These are phyloP conservation scores for Metarhizium sp. DNA, from an alignment of 2,329 filamentous ascomycete species.

Conservation along the genomic window DNA sequence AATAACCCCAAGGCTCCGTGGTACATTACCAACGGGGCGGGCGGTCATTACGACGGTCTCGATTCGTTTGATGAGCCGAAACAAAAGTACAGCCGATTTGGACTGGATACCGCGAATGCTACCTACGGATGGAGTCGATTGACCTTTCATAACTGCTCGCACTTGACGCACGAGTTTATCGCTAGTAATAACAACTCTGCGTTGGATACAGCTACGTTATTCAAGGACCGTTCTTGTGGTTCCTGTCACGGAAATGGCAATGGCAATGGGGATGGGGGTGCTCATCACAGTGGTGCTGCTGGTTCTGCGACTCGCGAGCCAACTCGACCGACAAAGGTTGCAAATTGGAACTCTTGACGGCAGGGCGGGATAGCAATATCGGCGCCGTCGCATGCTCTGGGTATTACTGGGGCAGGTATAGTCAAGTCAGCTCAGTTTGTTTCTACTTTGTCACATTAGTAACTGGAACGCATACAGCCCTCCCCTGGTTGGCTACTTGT, in stretches of 20 bases:
- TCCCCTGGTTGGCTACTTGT: too few species aligned
- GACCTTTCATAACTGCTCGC: conserved; percentile 29
- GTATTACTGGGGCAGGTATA: too few species aligned
- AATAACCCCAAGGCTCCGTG: conserved; percentile 19
- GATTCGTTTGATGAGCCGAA: conserved; percentile 7
- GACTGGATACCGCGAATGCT: conserved; percentile 17
- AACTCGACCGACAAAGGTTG: not conserved
- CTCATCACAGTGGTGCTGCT: not conserved
- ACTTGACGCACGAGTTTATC: conserved; percentile 28
- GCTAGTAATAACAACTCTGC: conserved; percentile 19
- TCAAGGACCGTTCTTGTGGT: not conserved
- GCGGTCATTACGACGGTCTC: conserved; percentile 19
- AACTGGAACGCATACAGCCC: too few species aligned
- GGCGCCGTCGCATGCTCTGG: too few species aligned
- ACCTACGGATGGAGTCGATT: conserved; percentile 16
- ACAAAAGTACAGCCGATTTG: conserved; percentile 14
- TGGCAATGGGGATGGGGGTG: not conserved
- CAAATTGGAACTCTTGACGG: not conserved
- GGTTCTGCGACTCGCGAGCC: not conserved
- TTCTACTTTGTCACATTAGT: too few species aligned
- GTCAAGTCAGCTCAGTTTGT: too few species aligned
- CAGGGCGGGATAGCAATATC: too few species aligned
- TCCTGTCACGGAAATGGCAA: not conserved
- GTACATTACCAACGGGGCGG: conserved; percentile 20
- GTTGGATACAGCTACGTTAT: conserved; percentile 20